A percentile compares a stretch with the other conserved stretches of the same genome.
These are phyloP conservation scores for Royoungia palumana DNA, from an alignment of 768 basidiomycete species.

Conservation along the genomic window DNA sequence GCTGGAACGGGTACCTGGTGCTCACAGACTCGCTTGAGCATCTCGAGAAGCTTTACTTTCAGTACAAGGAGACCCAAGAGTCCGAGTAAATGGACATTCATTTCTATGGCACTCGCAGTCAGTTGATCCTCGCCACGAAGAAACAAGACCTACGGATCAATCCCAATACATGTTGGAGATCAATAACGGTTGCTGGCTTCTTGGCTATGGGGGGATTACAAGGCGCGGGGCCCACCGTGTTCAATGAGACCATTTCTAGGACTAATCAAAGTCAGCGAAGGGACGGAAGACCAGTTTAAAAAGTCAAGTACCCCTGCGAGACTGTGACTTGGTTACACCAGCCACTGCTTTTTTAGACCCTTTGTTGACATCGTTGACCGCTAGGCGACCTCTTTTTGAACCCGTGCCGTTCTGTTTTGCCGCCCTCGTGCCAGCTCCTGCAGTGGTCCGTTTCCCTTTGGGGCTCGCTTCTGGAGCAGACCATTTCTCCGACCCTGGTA, in stretches of 20 bases:
- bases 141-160: conserved; percentile 49
- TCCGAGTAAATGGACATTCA: conserved; percentile 60
- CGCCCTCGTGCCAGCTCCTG: conserved; percentile 13
- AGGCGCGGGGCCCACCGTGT: conserved; percentile 7
- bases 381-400: conserved; percentile 40
- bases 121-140: neutral
- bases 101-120: conserved; percentile 36
- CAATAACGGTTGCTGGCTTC: conserved; percentile 8
- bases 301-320: conserved; percentile 36
- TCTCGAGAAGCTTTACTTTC: conserved; percentile 64
- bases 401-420: conserved; percentile 1
- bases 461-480: conserved; percentile 11
- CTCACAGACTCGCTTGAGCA: conserved; percentile 60
- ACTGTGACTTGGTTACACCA: conserved; percentile 44
- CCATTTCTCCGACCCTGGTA: conserved; percentile 25
- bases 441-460: conserved; percentile 22
- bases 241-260: conserved; percentile 16
- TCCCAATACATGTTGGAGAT: conserved; percentile 37
- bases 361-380: neutral
- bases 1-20: conserved; percentile 37
- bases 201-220: conserved; percentile 1
- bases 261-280: neutral
- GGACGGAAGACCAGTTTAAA: neutral
- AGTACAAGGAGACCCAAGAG: conserved; percentile 62
- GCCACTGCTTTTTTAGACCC: conserved; percentile 7